These are phyloP conservation scores for Cajanus cajan DNA, from an alignment of 306 rosid species.

Conservation along the genomic window DNA sequence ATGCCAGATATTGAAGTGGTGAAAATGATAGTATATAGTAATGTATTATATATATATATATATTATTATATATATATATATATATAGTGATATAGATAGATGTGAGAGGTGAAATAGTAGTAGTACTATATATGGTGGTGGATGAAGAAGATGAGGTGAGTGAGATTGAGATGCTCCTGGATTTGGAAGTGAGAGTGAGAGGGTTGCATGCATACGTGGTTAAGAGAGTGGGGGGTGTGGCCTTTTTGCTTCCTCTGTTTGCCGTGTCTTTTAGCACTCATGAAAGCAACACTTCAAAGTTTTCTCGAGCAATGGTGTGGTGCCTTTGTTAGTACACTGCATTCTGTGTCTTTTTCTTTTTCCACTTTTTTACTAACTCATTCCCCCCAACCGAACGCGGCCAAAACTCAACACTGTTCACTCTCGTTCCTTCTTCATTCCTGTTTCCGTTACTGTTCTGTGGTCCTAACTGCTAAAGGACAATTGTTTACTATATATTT, in stretches of 20 bases:
- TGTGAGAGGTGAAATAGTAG: neutral
- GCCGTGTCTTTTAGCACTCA: slow-evolving; percentile 50
- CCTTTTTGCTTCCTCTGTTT: slow-evolving; percentile 48
- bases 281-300: slow-evolving; percentile 73
- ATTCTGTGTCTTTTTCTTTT: slow-evolving; percentile 34
- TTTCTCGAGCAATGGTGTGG: slow-evolving; percentile 68
- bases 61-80: neutral
- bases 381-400: slow-evolving; percentile 19
- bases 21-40: neutral
- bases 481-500: slow-evolving; percentile 27
- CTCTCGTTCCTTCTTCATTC: slow-evolving; percentile 37
- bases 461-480: slow-evolving; percentile 32
- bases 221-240: slow-evolving; percentile 28
- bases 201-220: slow-evolving; percentile 55
- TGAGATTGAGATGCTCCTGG: slow-evolving; percentile 58
- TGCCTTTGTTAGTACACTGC: slow-evolving; percentile 39
- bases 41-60: neutral
- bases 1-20: slow-evolving; percentile 25
- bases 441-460: slow-evolving; percentile 53
- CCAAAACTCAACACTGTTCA: slow-evolving; percentile 64
- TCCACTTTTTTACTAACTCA: slow-evolving; percentile 17
- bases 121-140: neutral
- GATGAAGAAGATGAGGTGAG: slow-evolving; percentile 41
- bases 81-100: neutral
- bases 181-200: slow-evolving; percentile 53